A percentile compares a stretch with the other conserved stretches of the same genome.
These are phyloP conservation scores for Eucalyptus dawsonii DNA, from an alignment of 345 rosid species.

Conservation along the genomic window DNA sequence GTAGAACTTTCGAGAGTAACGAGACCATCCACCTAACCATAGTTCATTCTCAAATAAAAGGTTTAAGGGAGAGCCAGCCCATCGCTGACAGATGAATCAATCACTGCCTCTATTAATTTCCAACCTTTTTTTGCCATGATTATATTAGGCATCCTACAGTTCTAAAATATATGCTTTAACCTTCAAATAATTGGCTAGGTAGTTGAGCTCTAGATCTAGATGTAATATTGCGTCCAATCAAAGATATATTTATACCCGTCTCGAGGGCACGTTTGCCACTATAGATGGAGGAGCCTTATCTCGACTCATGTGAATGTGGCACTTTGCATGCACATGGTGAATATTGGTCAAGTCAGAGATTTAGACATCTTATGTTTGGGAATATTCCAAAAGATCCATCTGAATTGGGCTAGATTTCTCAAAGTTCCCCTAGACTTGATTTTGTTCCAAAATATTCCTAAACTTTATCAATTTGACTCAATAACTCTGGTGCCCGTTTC, in stretches of 20 bases:
- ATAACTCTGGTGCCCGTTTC: not conserved
- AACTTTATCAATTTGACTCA: not conserved
- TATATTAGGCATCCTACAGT: not conserved
- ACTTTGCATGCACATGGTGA: not conserved
- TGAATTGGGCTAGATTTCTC: not conserved
- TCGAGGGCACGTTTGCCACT: not conserved
- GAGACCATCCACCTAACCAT: not conserved
- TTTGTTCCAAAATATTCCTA: not conserved
- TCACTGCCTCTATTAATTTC: not conserved
- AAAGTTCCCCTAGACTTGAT: not conserved
- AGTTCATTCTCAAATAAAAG: not conserved
- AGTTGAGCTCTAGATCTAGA: not conserved
- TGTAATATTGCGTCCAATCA: not conserved
- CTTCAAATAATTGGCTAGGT: not conserved
- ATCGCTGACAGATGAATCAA: not conserved
- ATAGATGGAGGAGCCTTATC: not conserved
- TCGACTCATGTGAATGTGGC: not conserved
- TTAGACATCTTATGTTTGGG: too few relatives aligned
- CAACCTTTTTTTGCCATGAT: not conserved
- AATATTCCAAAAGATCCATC: not conserved
- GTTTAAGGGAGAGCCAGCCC: not conserved
- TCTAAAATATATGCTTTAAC: not conserved
- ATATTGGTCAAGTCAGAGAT: not conserved
- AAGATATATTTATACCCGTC: not conserved
- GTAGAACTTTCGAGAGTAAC: too few relatives aligned